Conservation (phyloP, 1,139 yeast species). For the Zygosaccharomyces pseudobailii region DNA sequence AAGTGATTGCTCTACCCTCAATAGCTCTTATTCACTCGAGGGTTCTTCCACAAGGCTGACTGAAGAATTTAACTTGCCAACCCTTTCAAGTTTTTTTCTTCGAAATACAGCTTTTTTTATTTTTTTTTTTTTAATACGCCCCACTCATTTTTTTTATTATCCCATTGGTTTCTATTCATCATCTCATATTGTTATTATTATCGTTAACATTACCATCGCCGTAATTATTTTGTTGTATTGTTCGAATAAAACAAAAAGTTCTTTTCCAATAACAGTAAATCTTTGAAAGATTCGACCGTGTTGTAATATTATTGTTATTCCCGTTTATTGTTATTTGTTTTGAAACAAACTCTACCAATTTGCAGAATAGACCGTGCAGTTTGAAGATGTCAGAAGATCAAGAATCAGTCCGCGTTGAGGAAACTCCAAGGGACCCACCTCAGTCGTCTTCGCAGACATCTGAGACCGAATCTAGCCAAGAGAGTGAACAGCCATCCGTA, state of each 20-base stretch:
- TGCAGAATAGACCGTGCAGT: not conserved
- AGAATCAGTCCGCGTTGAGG: not conserved
- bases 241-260: not conserved
- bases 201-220: not conserved
- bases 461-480: conserved; percentile 6
- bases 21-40: not conserved
- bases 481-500: conserved; percentile 27
- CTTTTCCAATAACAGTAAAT: not conserved
- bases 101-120: not conserved
- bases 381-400: conserved; percentile 1
- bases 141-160: not conserved
- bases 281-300: not conserved
- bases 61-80: not conserved
- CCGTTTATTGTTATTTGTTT: not conserved
- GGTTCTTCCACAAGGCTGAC: not conserved
- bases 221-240: not conserved
- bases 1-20: not conserved
- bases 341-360: not conserved
- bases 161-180: not conserved
- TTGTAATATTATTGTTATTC: not conserved
- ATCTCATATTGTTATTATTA: not conserved
- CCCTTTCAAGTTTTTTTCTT: not conserved
- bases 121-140: not conserved
- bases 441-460: conserved; percentile 3
- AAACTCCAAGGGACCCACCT: not conserved